Percentiles rank a stretch among this genome's conserved stretches.
Conservation (phyloP, 805 yeast species). For the Kodamaea leandrae region DNA sequence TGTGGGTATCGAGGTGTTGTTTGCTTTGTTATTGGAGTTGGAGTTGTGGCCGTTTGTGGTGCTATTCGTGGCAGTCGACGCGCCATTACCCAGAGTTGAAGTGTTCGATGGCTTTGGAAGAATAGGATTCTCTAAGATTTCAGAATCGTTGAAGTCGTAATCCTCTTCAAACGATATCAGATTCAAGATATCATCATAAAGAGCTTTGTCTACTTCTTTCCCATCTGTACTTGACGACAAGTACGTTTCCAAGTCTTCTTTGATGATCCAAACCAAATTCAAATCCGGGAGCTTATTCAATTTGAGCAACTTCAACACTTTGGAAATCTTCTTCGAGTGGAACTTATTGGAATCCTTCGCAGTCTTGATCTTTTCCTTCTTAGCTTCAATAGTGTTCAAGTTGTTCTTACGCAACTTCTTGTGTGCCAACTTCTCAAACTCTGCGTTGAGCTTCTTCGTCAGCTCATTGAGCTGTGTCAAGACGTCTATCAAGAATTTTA, state of each 20-base stretch:
- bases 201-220: conserved; percentile 35
- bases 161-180: conserved; percentile 15
- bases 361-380: conserved; percentile 39
- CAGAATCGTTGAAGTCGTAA: conserved; percentile 15
- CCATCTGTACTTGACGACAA: conserved; percentile 40
- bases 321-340: conserved; percentile 36
- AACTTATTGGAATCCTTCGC: conserved; percentile 32
- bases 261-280: conserved; percentile 32
- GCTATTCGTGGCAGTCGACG: not conserved
- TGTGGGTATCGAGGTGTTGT: conserved; percentile 5
- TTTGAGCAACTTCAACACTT: conserved; percentile 30
- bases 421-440: conserved; percentile 38
- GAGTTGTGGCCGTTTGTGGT: conserved; percentile 1
- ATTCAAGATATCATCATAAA: conserved; percentile 42
- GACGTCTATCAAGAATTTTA: conserved; percentile 30
- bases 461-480: conserved; percentile 34
- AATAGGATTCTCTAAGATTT: conserved; percentile 7
- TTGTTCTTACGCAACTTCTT: conserved; percentile 41
- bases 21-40: not conserved
- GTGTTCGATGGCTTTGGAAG: conserved; percentile 1
- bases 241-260: conserved; percentile 39
- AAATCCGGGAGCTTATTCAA: conserved; percentile 25
- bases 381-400: conserved; percentile 33
- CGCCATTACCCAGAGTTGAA: conserved; percentile 4
- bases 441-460: conserved; percentile 36